Evolutionary conservation across 768 basidiomycete genomes (phyloP), one percentile per base, ranked within the genome.

Genomic region (Boletus reticulatus): DNA sequence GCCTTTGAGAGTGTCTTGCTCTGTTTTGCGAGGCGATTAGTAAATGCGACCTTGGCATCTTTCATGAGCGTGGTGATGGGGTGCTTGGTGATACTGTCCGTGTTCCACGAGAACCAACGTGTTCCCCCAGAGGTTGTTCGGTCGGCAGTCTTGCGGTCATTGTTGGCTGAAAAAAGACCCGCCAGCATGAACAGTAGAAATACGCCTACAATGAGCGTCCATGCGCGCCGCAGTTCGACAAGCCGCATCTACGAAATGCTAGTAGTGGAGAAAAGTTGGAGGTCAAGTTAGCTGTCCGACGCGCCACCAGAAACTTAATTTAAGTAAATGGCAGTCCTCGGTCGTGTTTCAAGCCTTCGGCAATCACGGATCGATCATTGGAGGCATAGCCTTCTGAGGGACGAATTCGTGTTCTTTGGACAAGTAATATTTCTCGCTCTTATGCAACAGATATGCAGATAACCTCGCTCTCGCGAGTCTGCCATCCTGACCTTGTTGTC

Each of bases 41-140:
- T 78, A 71, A 85, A 98, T 50, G 79, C 78, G n/a, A 67, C 69
- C 68, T 93, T 92, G 1, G 94, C 97, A 3, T 92, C 84, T 12
- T 83, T 81, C 80, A 98, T 89, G 61, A 98, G 82, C 37, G 75
- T 77, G 1, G 92, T 79, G 59, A 98, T 97, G 7, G 96, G 95
- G 69, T 99, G 93, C 16, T 73, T 68, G 2, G 58, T 50, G 48
- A 58, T 43, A 8, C 32, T 17, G 19, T 20, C 54, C 19, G 44
- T 43, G 32, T 12, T 31, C 5, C 44, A 56, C n/a, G 48, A 6
- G 44, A 58, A 37, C 67, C 62, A 69, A 36, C 13, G 57, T 17
- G 52, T 14, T 36, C 34, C 34, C 17, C 34, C 44, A 1, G 48
- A n/a, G 19, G 46, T 32, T 32, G 43, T 44, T n/a, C 17, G 43